Percentiles rank a stretch among this genome's conserved stretches.
phyloP scores from a whole-genome alignment of 768 basidiomycete genomes.

The Asterophora parasitica region DNA sequence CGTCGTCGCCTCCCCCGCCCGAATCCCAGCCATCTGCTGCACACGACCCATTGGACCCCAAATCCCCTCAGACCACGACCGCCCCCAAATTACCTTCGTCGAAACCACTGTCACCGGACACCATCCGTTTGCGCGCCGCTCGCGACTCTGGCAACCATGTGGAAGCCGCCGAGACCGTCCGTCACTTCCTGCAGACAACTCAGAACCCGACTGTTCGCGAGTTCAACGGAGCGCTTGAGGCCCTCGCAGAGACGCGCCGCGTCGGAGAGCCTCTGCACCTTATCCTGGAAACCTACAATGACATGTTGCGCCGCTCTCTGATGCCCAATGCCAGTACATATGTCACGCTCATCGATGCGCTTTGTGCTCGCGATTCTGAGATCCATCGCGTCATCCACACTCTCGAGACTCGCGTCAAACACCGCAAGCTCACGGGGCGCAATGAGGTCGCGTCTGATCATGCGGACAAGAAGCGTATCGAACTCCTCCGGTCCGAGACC shows the following conservation, averaged over 20 bases:
- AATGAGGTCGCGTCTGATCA: conserved; percentile 17
- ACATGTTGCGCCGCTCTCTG: conserved; percentile 58
- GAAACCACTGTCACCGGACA: conserved; percentile 14
- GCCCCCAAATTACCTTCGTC: conserved; percentile 5
- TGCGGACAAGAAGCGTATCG: conserved; percentile 34
- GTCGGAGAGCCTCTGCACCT: conserved; percentile 50
- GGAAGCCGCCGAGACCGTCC: conserved; percentile 31
- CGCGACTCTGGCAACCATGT: conserved; percentile 21
- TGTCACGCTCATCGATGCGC: conserved; percentile 49
- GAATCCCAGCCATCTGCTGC: background rate
- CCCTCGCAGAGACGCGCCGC: conserved; percentile 41
- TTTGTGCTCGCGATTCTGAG: conserved; percentile 67
- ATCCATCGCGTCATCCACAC: conserved; percentile 41
- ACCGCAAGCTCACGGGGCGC: conserved; percentile 26
- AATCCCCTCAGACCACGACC: conserved; percentile 16
- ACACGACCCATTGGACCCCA: conserved; percentile 17
- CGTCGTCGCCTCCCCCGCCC: background rate
- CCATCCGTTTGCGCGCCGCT: conserved; percentile 22
- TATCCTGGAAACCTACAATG: conserved; percentile 66
- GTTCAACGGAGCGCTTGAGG: conserved; percentile 61
- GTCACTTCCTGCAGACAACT: conserved; percentile 25
- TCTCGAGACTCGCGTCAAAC: conserved; percentile 38
- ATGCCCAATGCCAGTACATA: conserved; percentile 64
- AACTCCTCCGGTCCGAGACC: conserved; percentile 51
- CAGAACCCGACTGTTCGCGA: conserved; percentile 38